Evolutionary conservation across 257 asterid species (phyloP).

Genomic region (Asclepias syriaca): DNA sequence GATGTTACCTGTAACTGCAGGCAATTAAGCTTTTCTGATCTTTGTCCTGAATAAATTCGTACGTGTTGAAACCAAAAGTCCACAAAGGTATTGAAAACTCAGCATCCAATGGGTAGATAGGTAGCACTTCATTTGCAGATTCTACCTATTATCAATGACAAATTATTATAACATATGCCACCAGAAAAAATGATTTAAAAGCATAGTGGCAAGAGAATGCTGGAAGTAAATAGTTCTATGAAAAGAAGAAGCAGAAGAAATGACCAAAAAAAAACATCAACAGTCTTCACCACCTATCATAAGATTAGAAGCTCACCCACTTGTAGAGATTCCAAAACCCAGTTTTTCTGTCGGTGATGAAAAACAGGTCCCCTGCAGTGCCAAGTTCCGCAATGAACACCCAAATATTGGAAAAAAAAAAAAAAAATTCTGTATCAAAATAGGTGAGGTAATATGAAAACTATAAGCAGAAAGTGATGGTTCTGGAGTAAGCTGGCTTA

Average conservation of each 20-base stretch:
- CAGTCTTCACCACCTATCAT: not conserved
- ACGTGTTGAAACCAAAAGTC: conserved; percentile 82
- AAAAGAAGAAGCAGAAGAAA: conserved; percentile 1
- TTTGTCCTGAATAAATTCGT: conserved; percentile 54
- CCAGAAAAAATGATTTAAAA: not conserved
- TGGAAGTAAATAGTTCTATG: not conserved
- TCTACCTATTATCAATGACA: conserved; percentile 50
- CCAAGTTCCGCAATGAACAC: conserved; percentile 11
- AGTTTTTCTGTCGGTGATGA: conserved; percentile 73
- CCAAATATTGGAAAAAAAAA: not conserved
- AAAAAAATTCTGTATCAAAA: too few relatives aligned
- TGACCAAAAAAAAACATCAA: not conserved
- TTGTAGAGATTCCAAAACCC: conserved; percentile 93
- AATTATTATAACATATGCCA: not conserved
- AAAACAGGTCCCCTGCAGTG: conserved; percentile 83
- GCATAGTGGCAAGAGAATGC: not conserved
- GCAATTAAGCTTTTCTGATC: conserved; percentile 51
- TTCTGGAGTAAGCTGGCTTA: not conserved
- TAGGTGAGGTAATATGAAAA: too few relatives aligned
- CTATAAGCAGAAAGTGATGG: not conserved
- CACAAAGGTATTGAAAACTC: conserved; percentile 91
- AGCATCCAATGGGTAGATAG: conserved; percentile 63
- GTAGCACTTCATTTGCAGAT: conserved; percentile 65
- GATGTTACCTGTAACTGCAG: conserved; percentile 76
- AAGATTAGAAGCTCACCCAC: conserved; percentile 56